Evolutionary conservation across 345 rosid genomes (phyloP).

Genomic region (Adansonia digitata): DNA sequence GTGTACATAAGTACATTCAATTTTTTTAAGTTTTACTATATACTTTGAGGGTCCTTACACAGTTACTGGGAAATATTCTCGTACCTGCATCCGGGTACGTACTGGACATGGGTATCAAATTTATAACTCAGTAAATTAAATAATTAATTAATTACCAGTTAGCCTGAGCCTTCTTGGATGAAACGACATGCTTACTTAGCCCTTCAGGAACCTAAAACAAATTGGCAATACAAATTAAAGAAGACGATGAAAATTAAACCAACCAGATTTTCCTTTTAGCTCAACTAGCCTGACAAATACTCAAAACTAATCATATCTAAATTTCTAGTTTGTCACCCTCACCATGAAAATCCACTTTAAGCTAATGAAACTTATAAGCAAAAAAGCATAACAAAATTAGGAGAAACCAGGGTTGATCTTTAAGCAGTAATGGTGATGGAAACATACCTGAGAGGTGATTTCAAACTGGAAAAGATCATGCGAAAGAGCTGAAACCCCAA

Average conservation of each 20-base stretch:
- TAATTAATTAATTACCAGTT: slow-evolving; percentile 54
- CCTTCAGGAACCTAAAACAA: slow-evolving; percentile 65
- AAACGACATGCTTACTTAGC: slow-evolving; percentile 58
- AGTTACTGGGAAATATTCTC: too few species aligned
- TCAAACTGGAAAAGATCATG: slow-evolving; percentile 68
- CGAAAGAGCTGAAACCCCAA: slow-evolving; percentile 69
- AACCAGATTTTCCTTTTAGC: not conserved
- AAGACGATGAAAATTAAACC: not conserved
- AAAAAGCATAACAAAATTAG: not conserved
- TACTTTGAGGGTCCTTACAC: too few species aligned
- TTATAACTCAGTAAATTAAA: too few species aligned
- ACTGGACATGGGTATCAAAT: too few species aligned
- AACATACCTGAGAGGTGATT: slow-evolving; percentile 64
- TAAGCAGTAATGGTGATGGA: not conserved
- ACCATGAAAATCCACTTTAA: not conserved
- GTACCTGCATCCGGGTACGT: too few species aligned
- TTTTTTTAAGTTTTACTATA: too few species aligned
- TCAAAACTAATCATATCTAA: not conserved
- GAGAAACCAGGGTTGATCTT: not conserved
- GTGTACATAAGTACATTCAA: too few species aligned
- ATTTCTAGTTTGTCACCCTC: not conserved
- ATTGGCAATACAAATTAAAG: not conserved
- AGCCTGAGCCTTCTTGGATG: slow-evolving; percentile 92
- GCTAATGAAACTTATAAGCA: not conserved
- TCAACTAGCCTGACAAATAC: not conserved